phyloP scores from a whole-genome alignment of 2,329 filamentous ascomycete genomes.

The Aspergillus pseudotamarii region DNA sequence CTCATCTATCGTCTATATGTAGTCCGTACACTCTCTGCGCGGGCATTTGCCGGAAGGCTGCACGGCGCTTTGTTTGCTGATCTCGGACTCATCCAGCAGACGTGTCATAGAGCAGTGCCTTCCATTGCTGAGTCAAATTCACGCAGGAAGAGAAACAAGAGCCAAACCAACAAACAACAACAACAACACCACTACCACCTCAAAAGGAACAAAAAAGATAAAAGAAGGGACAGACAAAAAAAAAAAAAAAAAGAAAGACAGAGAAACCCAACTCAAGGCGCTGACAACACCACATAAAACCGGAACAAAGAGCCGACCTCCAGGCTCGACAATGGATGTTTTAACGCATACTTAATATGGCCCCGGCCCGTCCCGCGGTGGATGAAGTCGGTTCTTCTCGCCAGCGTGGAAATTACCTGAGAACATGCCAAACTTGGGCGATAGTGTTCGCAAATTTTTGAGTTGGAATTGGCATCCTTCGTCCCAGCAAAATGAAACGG shows the following conservation, averaged over 20 bases:
- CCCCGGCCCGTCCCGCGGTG: background rate
- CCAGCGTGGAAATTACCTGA: background rate
- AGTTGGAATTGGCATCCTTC: background rate
- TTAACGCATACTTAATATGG: background rate
- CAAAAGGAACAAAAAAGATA: background rate
- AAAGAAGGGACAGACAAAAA: too few species aligned
- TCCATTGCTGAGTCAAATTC: background rate
- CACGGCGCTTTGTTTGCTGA: background rate
- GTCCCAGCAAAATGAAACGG: conserved; percentile 1
- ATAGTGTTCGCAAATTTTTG: background rate
- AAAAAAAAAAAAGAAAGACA: background rate
- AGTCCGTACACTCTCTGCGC: background rate
- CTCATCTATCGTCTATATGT: background rate
- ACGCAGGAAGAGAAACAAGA: background rate
- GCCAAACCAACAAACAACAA: background rate
- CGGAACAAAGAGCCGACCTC: background rate
- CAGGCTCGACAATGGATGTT: background rate
- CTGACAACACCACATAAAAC: background rate
- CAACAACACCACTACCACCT: background rate
- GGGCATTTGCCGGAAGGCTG: background rate
- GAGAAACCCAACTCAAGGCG: background rate
- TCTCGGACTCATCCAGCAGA: background rate
- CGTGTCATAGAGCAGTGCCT: background rate
- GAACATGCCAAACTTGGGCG: background rate
- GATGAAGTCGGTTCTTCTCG: background rate